Percentiles rank a stretch among this genome's conserved stretches.
Evolutionary conservation across 129 eudicot genomes (phyloP).

Genomic region (Saussurea involucrata): DNA sequence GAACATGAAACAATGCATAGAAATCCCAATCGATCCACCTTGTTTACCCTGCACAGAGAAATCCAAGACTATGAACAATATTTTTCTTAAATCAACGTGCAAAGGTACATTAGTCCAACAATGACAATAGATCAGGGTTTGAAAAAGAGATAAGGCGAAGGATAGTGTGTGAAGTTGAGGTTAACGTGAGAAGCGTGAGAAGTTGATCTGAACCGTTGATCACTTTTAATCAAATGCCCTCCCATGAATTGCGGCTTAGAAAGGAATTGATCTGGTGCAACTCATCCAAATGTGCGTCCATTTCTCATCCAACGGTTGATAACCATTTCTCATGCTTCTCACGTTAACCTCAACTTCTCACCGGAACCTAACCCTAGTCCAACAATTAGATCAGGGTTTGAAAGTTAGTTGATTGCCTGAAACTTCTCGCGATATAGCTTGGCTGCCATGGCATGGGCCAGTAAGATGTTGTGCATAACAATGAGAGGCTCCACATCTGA

Average conservation of each 20-base stretch:
- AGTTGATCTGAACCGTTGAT: too few species aligned
- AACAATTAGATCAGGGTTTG: neutral
- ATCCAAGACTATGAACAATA: neutral
- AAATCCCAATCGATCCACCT: slow-evolving; percentile 55
- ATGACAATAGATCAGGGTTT: neutral
- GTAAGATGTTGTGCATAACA: slow-evolving; percentile 57
- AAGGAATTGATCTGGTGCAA: too few species aligned
- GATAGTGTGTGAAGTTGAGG: too few species aligned
- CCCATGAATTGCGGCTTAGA: too few species aligned
- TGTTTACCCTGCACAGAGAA: slow-evolving; percentile 38
- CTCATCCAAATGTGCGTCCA: too few species aligned
- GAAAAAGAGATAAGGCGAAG: too few species aligned
- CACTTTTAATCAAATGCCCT: too few species aligned
- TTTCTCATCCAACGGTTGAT: too few species aligned
- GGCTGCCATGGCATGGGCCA: slow-evolving; percentile 75
- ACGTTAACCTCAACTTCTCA: too few species aligned
- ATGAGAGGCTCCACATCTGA: slow-evolving; percentile 76
- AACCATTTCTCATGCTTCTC: too few species aligned
- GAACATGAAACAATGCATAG: slow-evolving; percentile 30
- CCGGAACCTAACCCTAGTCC: too few species aligned
- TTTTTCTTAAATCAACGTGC: neutral
- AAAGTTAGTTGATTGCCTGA: slow-evolving; percentile 42
- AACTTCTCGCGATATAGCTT: slow-evolving; percentile 51
- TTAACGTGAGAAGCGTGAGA: too few species aligned
- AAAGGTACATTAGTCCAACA: neutral